Evolutionary conservation across 75 land plant genomes (phyloP), one percentile per base, ranked within the genome.

Genomic region (Larix kaempferi): DNA sequence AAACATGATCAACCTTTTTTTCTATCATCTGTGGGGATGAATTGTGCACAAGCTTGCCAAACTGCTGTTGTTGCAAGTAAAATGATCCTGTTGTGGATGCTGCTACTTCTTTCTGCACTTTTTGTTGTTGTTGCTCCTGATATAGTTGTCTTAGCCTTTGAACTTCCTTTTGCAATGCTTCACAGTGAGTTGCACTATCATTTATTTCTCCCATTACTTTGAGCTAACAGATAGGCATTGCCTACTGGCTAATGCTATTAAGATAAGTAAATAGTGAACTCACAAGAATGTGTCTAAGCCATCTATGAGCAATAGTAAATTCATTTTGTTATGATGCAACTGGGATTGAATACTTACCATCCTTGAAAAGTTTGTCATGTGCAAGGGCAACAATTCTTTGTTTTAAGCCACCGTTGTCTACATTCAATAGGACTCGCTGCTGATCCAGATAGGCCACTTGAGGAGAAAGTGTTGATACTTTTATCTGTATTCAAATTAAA

Each of bases 361-460:
- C 99, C 81, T 96, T 96, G 81, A 96, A 91, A 76, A 91, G 87
- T 78, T 93, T 91, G 54, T 94, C 94, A 74, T 96, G 96, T 39
- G 89, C 89, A 12, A 96, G 77, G 5, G 94, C 99, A 14, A 96
- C 96, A 56, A 96, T 90, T 78, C 92, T 85, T 82, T 93, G 97
- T 84, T 94, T 91, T 66, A 96, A 89, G 26, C 89, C 82, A 82
- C 91, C 89, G 79, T 96, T 96, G 78, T 94, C 96, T 10, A 96
- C 92, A 74, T 91, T 88, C 15, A 96, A 86, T 33, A 90, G 62
- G 79, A 87, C 81, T 23, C 99, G 80, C 57, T 94, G 99, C 61
- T 94, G 99, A 67, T 96, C 99, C 62, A 94, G 80, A 80, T 85
- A 94, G 16, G 99, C 90, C 17, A 96, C 99, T 55, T 93, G 89